phyloP scores from a whole-genome alignment of 495 filamentous ascomycete genomes.

The Tricharina praecox region DNA sequence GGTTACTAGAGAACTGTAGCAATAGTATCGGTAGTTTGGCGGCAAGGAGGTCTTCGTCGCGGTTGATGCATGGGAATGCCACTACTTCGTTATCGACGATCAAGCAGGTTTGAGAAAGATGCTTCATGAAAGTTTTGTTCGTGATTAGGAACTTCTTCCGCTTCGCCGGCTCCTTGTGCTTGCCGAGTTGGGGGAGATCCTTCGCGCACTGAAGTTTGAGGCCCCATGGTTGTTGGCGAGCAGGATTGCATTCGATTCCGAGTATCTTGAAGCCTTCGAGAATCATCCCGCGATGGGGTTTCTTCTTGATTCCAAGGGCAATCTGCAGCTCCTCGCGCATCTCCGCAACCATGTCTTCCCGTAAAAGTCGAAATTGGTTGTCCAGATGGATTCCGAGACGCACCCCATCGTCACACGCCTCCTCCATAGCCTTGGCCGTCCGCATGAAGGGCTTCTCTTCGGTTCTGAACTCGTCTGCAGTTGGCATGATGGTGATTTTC shows the following conservation, averaged over 20 bases:
- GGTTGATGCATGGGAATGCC: slow-evolving; percentile 45
- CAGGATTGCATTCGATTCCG: slow-evolving; percentile 13
- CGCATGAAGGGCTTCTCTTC: slow-evolving; percentile 43
- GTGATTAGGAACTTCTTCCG: slow-evolving; percentile 35
- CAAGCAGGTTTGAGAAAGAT: slow-evolving; percentile 46
- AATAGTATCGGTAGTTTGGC: slow-evolving; percentile 29
- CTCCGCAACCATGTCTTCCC: slow-evolving; percentile 58
- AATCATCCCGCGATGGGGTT: slow-evolving; percentile 24
- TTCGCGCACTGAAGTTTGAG: slow-evolving; percentile 31
- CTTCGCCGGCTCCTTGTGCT: slow-evolving; percentile 14
- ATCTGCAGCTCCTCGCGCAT: slow-evolving; percentile 42
- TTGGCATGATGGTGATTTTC: slow-evolving; percentile 49
- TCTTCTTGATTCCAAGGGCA: slow-evolving; percentile 29
- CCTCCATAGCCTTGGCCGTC: slow-evolving; percentile 30
- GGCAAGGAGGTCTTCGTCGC: slow-evolving; percentile 38
- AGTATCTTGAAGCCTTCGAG: slow-evolving; percentile 25
- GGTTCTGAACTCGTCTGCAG: slow-evolving; percentile 47
- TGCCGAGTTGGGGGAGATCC: slow-evolving; percentile 33
- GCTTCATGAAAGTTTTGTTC: slow-evolving; percentile 37
- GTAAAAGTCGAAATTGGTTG: slow-evolving; percentile 61
- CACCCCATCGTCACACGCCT: slow-evolving; percentile 20
- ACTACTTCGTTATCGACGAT: slow-evolving; percentile 35
- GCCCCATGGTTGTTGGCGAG: slow-evolving; percentile 28
- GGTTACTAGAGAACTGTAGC: slow-evolving; percentile 2
- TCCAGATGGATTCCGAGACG: slow-evolving; percentile 44